Conservation (phyloP, 2,329 filamentous ascomycete species). For the Trichoderma cornu-damae region DNA sequence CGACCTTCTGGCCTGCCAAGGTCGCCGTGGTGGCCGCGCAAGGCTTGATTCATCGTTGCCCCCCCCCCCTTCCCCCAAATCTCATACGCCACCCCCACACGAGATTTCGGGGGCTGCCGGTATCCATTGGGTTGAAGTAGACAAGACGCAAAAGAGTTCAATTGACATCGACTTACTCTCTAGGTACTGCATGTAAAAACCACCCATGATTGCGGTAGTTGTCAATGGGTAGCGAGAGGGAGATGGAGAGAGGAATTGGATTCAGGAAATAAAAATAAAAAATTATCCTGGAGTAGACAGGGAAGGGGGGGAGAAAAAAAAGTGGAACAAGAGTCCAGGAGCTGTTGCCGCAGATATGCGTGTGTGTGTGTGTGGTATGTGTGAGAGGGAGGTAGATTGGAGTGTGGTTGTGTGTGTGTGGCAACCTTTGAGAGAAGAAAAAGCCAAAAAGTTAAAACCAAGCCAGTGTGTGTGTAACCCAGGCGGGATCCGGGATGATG, state of each 20-base stretch:
- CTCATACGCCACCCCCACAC: constrained; percentile 16
- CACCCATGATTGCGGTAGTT: constrained; percentile 46
- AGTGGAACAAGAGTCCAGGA: constrained; percentile 22
- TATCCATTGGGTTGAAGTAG: constrained; percentile 23
- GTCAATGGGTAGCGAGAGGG: constrained; percentile 1
- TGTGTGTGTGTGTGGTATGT: constrained; percentile 1
- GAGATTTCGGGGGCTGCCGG: constrained; percentile 19
- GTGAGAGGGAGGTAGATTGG: constrained; percentile 6
- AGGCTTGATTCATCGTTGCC: not conserved
- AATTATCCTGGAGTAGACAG: constrained; percentile 13
- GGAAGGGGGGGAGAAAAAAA: no score
- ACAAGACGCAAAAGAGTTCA: constrained; percentile 10
- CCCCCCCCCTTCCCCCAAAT: constrained; percentile 7
- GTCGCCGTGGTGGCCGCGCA: constrained; percentile 12
- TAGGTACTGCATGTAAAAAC: constrained; percentile 68
- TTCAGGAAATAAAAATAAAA: constrained; percentile 9
- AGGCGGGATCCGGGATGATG: constrained; percentile 18
- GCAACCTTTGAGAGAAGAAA: constrained; percentile 4
- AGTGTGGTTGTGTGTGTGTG: constrained; percentile 5
- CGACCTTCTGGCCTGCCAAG: not conserved
- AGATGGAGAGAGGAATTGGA: constrained; percentile 3
- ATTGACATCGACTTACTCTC: constrained; percentile 59
- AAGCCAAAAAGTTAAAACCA: not conserved
- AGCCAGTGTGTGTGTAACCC: constrained; percentile 3
- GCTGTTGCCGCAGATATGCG: constrained; percentile 12